Conservation (phyloP, 768 basidiomycete genomes). For the Amanita phalloides region DNA sequence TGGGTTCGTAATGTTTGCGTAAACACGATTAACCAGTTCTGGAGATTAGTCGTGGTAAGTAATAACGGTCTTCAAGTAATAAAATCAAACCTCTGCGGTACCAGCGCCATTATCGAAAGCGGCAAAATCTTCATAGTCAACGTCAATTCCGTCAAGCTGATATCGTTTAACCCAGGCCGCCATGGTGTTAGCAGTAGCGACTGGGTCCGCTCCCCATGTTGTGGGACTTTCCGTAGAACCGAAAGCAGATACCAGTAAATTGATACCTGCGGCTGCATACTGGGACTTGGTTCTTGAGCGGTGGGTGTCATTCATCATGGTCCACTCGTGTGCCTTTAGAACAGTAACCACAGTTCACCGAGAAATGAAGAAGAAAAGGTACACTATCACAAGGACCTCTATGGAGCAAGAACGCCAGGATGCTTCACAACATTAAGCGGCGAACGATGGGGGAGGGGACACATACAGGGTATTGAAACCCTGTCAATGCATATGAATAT, state of each 20-base stretch:
- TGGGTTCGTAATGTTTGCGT: slow-evolving; percentile 37
- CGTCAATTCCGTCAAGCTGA: slow-evolving; percentile 61
- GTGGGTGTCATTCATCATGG: neutral
- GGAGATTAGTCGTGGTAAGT: neutral
- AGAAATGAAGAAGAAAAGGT: neutral
- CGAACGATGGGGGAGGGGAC: neutral
- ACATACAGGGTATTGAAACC: slow-evolving; percentile 5
- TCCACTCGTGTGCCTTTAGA: slow-evolving; percentile 2
- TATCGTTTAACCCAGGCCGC: slow-evolving; percentile 56
- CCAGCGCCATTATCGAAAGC: slow-evolving; percentile 45
- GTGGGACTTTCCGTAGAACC: slow-evolving; percentile 51
- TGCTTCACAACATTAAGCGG: slow-evolving; percentile 13
- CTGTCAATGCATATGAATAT: neutral
- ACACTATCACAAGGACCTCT: slow-evolving; percentile 51
- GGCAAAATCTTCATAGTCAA: slow-evolving; percentile 66
- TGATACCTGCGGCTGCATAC: slow-evolving; percentile 51
- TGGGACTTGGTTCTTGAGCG: slow-evolving; percentile 32
- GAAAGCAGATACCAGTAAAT: slow-evolving; percentile 50
- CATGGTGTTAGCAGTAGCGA: slow-evolving; percentile 49
- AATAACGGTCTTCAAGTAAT: neutral
- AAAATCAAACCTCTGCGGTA: slow-evolving; percentile 33
- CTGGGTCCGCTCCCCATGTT: slow-evolving; percentile 43
- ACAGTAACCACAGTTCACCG: neutral
- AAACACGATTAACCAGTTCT: slow-evolving; percentile 42
- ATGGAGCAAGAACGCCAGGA: slow-evolving; percentile 42